phyloP scores from a whole-genome alignment of 352 stramenopile species.

The Blastocystis sp. region DNA sequence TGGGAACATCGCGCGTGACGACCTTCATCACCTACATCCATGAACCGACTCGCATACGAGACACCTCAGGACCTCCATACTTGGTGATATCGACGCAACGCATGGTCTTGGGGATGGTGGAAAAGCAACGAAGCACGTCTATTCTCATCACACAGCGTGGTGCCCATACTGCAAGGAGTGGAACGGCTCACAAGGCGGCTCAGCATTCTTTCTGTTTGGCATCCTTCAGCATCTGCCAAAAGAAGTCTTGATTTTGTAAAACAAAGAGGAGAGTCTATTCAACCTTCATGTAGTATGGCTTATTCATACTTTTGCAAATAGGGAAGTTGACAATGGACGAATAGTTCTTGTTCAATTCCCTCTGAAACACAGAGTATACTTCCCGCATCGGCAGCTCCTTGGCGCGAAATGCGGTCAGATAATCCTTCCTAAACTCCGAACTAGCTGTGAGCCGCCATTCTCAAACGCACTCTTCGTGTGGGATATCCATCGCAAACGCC shows the following conservation, averaged over 20 bases:
- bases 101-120: conserved; percentile 61
- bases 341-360: conserved; percentile 12
- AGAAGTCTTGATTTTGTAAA: not conserved
- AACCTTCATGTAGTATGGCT: not conserved
- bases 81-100: conserved; percentile 64
- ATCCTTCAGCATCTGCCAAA: not conserved
- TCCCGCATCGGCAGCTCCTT: conserved; percentile 15
- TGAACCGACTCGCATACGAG: no score
- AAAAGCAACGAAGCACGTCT: conserved; percentile 59
- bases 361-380: conserved; percentile 21
- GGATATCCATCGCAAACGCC: conserved; percentile 64
- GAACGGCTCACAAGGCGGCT: conserved; percentile 15
- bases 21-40: conserved; percentile 67
- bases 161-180: not conserved
- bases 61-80: conserved; percentile 49
- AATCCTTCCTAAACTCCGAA: conserved; percentile 12
- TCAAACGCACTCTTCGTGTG: conserved; percentile 2
- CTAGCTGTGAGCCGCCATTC: not conserved
- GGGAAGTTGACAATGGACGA: not conserved
- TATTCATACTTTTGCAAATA: not conserved
- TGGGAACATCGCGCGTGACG: conserved; percentile 46
- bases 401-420: not conserved
- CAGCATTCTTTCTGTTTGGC: not conserved
- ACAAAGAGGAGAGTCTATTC: not conserved
- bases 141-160: not conserved